These are phyloP conservation scores for Clathrus columnatus DNA, from an alignment of 768 basidiomycete species.

Conservation along the genomic window DNA sequence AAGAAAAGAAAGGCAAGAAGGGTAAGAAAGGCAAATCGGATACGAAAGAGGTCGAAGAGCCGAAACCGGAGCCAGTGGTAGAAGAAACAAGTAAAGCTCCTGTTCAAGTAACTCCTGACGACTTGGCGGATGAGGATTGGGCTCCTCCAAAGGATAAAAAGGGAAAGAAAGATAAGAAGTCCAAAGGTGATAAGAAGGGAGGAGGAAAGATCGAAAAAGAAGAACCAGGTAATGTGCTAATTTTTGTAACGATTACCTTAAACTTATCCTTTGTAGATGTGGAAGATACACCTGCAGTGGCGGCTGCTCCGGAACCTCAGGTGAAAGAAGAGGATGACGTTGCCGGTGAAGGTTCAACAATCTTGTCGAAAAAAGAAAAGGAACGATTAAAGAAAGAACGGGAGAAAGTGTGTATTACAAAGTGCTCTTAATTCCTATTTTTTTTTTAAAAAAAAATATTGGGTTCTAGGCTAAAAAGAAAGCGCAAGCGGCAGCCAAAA, in stretches of 20 bases:
- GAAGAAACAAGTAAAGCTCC: slow-evolving; percentile 27
- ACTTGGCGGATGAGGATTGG: slow-evolving; percentile 68
- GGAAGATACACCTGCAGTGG: slow-evolving; percentile 21
- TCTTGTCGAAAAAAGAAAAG: slow-evolving; percentile 93
- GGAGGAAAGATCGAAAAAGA: slow-evolving; percentile 14
- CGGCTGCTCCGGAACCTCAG: slow-evolving; percentile 23
- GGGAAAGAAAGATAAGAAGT: slow-evolving; percentile 48
- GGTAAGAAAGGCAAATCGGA: slow-evolving; percentile 55
- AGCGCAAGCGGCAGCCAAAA: slow-evolving; percentile 85
- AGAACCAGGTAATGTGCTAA: slow-evolving; percentile 18
- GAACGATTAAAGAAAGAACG: slow-evolving; percentile 95
- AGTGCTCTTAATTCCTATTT: slow-evolving; percentile 10
- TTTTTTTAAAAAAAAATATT: slow-evolving; percentile 6
- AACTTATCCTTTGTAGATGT: not conserved
- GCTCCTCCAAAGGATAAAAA: slow-evolving; percentile 43
- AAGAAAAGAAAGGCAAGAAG: slow-evolving; percentile 41
- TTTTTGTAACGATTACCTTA: slow-evolving; percentile 14
- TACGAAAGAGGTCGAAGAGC: slow-evolving; percentile 11
- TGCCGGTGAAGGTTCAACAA: slow-evolving; percentile 48
- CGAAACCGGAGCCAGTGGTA: slow-evolving; percentile 4
- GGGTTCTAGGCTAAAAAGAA: slow-evolving; percentile 80
- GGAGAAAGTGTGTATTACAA: slow-evolving; percentile 59
- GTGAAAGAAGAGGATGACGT: slow-evolving; percentile 39
- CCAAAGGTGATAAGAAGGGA: slow-evolving; percentile 35
- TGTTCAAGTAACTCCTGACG: slow-evolving; percentile 53